Conservation (phyloP, 176 grass and related monocot genomes). For the Aegilops speltoides region DNA sequence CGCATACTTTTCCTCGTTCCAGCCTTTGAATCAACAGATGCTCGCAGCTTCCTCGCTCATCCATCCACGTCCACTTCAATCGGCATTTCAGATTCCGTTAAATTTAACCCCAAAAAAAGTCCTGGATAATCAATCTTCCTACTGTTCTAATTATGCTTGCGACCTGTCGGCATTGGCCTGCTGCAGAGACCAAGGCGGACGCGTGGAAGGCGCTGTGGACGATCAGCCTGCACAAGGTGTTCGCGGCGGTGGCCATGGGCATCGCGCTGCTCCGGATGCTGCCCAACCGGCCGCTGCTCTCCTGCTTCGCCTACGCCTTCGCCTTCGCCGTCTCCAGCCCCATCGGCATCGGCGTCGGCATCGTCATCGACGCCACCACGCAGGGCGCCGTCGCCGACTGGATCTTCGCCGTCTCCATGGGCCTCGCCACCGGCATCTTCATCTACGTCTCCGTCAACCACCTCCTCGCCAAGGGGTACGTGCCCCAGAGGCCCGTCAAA, state of each 20-base stretch:
- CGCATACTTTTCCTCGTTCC: constrained; percentile 21
- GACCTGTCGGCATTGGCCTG: not conserved
- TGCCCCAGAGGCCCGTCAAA: constrained; percentile 37
- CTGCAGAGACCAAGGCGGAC: constrained; percentile 81
- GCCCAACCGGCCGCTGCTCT: constrained; percentile 72
- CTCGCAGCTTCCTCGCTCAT: not conserved
- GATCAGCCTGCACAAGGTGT: constrained; percentile 92
- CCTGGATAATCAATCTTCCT: not conserved
- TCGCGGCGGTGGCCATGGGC: constrained; percentile 93
- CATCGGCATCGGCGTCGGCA: constrained; percentile 74
- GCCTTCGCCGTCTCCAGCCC: constrained; percentile 93
- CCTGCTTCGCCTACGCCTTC: constrained; percentile 71
- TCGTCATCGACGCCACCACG: constrained; percentile 83
- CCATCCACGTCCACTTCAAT: not conserved
- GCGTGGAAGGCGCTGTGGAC: constrained; percentile 97
- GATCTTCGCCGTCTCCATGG: constrained; percentile 89
- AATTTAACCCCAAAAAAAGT: not conserved
- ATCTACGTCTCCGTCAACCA: constrained; percentile 92
- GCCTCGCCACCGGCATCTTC: constrained; percentile 82
- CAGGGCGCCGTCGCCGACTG: constrained; percentile 84
- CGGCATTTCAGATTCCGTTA: not conserved
- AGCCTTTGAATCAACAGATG: not conserved
- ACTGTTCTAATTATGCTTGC: not conserved
- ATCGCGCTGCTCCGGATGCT: constrained; percentile 88
- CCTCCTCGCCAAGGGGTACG: constrained; percentile 80